Conservation (phyloP, 2,329 filamentous ascomycete species). For the Aspergillus amoenus region DNA sequence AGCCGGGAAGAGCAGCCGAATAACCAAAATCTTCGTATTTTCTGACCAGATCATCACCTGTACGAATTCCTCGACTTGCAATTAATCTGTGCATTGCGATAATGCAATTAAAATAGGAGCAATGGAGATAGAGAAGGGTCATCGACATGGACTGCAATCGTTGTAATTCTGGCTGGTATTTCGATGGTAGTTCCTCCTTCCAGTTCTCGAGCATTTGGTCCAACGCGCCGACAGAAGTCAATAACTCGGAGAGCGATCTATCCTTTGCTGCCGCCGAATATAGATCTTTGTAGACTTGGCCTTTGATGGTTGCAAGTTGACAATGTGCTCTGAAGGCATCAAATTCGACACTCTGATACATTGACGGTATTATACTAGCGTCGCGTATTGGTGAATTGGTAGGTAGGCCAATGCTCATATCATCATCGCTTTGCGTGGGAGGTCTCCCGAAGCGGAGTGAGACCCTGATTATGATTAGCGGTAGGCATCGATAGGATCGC, state of each 20-base stretch:
- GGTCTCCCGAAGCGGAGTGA: constrained; percentile 18
- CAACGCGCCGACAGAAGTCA: constrained; percentile 9
- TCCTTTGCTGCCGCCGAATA: constrained; percentile 15
- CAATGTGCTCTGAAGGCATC: constrained; percentile 14
- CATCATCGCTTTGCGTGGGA: constrained; percentile 14
- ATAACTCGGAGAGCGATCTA: constrained; percentile 13
- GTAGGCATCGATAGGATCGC: neutral
- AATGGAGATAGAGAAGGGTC: constrained; percentile 16
- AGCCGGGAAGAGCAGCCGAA: neutral
- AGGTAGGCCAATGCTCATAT: constrained; percentile 9
- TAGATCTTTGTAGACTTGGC: constrained; percentile 15
- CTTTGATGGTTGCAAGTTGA: constrained; percentile 17
- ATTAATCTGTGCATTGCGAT: constrained; percentile 19
- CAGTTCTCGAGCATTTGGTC: constrained; percentile 16
- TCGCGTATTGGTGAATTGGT: neutral
- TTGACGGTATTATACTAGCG: constrained; percentile 6
- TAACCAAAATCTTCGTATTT: neutral
- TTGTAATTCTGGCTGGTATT: constrained; percentile 14
- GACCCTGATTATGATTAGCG: constrained; percentile 13
- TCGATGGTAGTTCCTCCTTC: constrained; percentile 12
- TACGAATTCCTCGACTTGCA: constrained; percentile 5
- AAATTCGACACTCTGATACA: constrained; percentile 4
- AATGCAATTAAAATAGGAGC: constrained; percentile 19
- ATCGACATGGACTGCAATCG: neutral
- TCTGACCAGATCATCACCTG: constrained; percentile 2